A percentile compares a stretch with the other conserved stretches of the same genome.
Conservation (phyloP, 2,329 filamentous ascomycete species). For the Colletotrichum limetticola region DNA sequence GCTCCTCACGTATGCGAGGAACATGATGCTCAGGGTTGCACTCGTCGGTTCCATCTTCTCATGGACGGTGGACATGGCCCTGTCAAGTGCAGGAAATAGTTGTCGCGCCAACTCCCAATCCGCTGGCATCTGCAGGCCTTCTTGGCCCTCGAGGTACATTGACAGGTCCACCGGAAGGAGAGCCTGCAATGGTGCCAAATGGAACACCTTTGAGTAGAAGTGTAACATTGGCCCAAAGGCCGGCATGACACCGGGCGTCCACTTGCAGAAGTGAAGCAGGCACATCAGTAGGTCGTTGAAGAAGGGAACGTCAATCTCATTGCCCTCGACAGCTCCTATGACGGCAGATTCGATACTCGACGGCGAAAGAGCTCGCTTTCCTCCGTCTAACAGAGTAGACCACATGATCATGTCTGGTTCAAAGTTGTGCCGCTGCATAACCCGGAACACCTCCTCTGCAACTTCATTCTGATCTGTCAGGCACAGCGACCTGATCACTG, state of each 20-base stretch:
- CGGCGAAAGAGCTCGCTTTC: conserved; percentile 67
- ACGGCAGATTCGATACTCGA: conserved; percentile 56
- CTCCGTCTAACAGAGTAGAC: conserved; percentile 76
- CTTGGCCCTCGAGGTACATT: conserved; percentile 13
- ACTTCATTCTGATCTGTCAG: conserved; percentile 70
- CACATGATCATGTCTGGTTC: conserved; percentile 75
- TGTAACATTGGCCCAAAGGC: conserved; percentile 60
- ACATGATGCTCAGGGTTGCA: conserved; percentile 58
- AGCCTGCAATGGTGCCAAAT: conserved; percentile 55
- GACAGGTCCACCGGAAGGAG: conserved; percentile 42
- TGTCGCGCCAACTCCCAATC: conserved; percentile 34
- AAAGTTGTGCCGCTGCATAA: conserved; percentile 69
- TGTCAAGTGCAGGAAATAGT: conserved; percentile 44
- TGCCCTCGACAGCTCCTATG: conserved; percentile 47
- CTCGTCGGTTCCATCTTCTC: conserved; percentile 47
- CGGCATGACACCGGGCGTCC: conserved; percentile 44
- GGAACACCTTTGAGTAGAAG: conserved; percentile 60
- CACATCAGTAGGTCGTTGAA: conserved; percentile 57
- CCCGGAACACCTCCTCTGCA: conserved; percentile 72
- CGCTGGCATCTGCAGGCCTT: conserved; percentile 30
- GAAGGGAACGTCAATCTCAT: conserved; percentile 62
- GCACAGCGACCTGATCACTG: conserved; percentile 78
- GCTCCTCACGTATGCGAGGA: conserved; percentile 56
- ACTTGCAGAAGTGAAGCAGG: conserved; percentile 56
- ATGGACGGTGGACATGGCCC: conserved; percentile 41